Base-by-base conservation (phyloP, 2,329 filamentous ascomycete genomes). In the Trichoderma harzianum region DNA sequence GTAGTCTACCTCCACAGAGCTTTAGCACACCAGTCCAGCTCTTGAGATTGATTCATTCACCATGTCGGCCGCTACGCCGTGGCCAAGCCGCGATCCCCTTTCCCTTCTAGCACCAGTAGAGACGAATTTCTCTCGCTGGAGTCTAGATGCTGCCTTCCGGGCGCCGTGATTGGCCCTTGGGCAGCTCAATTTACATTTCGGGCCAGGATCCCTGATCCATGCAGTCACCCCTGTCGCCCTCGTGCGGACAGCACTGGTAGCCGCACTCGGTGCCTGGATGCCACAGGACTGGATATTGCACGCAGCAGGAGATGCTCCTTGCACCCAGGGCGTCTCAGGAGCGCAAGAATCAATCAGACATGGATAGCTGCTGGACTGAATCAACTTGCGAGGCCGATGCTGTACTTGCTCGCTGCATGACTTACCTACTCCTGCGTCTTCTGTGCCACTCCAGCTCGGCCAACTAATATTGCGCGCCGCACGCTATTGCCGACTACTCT, bases 81-180 rank as follows among this genome's bases (percentile, higher is more conserved):
- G 36, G 55, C 53, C 66, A 69, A 43, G 60, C 43, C 68, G 43
- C 68, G 39, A 63, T 70, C 68, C 61, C 68, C 68, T 64, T 70
- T 70, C 58, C 32, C n/a, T 24, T 26, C 65, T 28, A 53, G 51
- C 34, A 43, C 39, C n/a, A 24, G 26, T 11, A 66, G 55, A 34
- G 62, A 72, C 64, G 65, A 72, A 72, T 72, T 72, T 72, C 70
- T 36, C 70, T 63, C 58, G 57, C 55, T 55, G 58, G 69, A 57
- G 47, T 18, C 70, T 30, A 30, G 70, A 43, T 36, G 63, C 64
- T 72, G 32, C 26, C 21, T 47, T 58, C 64, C 57, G 57, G 34
- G 10, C 47, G 60, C 70, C 58, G 26, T 72, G 60, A 72, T 72
- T 68, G 70, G 70, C 43, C 47, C 51, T 39, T 32, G n/a, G 16